Evolutionary conservation across 2,329 filamentous ascomycete species (phyloP), one percentile per base, ranked within the genome.

Genomic region (Penicillium oxalicum): DNA sequence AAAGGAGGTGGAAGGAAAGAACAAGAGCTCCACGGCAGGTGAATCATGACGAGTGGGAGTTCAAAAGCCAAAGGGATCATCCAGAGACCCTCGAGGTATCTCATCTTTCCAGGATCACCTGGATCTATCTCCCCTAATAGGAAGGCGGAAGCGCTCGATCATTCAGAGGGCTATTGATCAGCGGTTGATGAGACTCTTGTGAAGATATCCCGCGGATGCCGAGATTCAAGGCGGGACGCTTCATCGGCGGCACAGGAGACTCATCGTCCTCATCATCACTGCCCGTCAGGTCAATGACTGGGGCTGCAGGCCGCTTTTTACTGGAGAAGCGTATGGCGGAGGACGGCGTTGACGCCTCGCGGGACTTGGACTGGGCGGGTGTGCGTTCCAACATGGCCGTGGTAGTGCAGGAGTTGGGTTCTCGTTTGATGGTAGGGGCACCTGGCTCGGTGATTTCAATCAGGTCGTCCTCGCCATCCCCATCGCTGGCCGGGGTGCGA

Each of bases 271-370:
- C 71, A 47, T 77, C 76, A 41, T 76, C 76, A 56, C 75, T 79
- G 11, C 71, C 68, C 4, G 77, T 80, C 36, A 80, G 64, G 55
- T 80, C 77, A 52, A 80, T 79, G n/a, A 80, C 70, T 52, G 71
- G 67, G 13, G 72, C 63, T 28, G 70, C 70, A 11, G 74, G 61
- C 48, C 77, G 66, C 57, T 80, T 80, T 39, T 66, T 72, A 38
- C 64, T 69, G 29, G 68, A 68, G 32, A 56, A 48, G 27, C 62
- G 60, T 43, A 54, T 55, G 33, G 58, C 62, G 12, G 72, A 72
- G 43, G 70, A 66, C 9, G 65, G 61, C 4, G 65, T 64, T 11
- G 72, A 72, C 44, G 67, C 58, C 50, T 73, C 70, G 27, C 61
- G 61, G 48, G 65, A 67, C 51, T 66, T 65, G 18, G 58, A 67